phyloP scores from a whole-genome alignment of 2,329 filamentous ascomycete species.

The Penicillium vulpinum region DNA sequence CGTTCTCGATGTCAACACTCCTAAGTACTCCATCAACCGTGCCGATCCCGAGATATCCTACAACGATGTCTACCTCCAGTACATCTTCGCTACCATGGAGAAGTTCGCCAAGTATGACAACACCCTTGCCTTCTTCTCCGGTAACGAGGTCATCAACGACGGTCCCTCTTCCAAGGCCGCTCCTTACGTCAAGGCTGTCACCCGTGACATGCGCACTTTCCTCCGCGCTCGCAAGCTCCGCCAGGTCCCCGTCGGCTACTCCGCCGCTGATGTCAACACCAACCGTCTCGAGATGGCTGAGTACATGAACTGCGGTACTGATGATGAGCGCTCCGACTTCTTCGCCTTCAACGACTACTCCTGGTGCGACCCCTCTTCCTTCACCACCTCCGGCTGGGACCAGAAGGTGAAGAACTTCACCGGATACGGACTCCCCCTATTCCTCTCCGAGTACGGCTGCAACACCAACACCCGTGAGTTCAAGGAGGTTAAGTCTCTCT shows the following conservation, averaged over 20 bases:
- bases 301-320: conserved; percentile 91
- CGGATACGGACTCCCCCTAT: conserved; percentile 84
- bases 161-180: conserved; percentile 64
- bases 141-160: conserved; percentile 78
- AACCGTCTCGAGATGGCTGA: conserved; percentile 84
- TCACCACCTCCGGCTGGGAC: conserved; percentile 74
- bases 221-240: conserved; percentile 63
- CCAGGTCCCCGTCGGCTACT: conserved; percentile 72
- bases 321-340: conserved; percentile 83
- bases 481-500: conserved; percentile 74
- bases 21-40: conserved; percentile 84
- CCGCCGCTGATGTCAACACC: conserved; percentile 74
- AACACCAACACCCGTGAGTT: conserved; percentile 79
- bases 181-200: conserved; percentile 75
- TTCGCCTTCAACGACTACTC: conserved; percentile 86
- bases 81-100: conserved; percentile 85
- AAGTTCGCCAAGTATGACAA: conserved; percentile 80
- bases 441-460: conserved; percentile 95
- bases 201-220: conserved; percentile 73
- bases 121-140: conserved; percentile 82
- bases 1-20: conserved; percentile 89
- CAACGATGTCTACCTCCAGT: conserved; percentile 82
- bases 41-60: conserved; percentile 71
- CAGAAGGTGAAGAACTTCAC: conserved; percentile 85
- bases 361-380: conserved; percentile 76